Evolutionary conservation across 2,329 filamentous ascomycete genomes (phyloP), one percentile per base, ranked within the genome.

Genomic region (Botrytis aclada): DNA sequence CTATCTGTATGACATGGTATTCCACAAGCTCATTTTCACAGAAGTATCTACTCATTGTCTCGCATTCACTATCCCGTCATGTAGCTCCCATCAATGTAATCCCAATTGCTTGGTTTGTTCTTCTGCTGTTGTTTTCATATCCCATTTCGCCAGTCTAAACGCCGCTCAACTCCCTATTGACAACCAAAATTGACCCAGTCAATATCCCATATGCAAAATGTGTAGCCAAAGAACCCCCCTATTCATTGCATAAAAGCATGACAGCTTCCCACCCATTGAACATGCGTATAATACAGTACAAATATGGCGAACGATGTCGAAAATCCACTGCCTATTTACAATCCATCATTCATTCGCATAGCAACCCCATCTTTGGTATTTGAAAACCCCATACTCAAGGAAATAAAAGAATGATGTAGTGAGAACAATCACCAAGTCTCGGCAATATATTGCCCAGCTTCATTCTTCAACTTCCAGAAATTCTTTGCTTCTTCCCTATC

Each of bases 381-480:
- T 41, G 18, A 34, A 12, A 22, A 3, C 1, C n/a, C 7, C 5
- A 39, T 41, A n/a, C 4, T 10, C 43, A 56, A n/a, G 20, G 25
- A 41, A 45, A 65, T 22, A 18, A 41, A 6, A n/a, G 10, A 39
- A 54, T 12, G 34, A 29, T 22, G 1, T 29, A 34, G 58, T 29
- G 25, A 29, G 32, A 20, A 43, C 3, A n/a, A 70, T 81, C 80
- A 91, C 89, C 89, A 91, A 9, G 89, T 91, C 84, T 91, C 95
- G 74, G 95, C 94, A 86, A 98, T 97, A 82, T 98, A 99, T 84
- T 98, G 95, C 6, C 95, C 95, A 39, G 90, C 94, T 77, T 94
- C 92, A 85, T 92, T 95, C 89, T 98, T 98, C 78, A 93, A 87
- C 63, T 90, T 85, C 96, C 96, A 98, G 82, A 98, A 99, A 76